Evolutionary conservation across 306 rosid genomes (phyloP).

Genomic region (Elaeagnus macrophylla): DNA sequence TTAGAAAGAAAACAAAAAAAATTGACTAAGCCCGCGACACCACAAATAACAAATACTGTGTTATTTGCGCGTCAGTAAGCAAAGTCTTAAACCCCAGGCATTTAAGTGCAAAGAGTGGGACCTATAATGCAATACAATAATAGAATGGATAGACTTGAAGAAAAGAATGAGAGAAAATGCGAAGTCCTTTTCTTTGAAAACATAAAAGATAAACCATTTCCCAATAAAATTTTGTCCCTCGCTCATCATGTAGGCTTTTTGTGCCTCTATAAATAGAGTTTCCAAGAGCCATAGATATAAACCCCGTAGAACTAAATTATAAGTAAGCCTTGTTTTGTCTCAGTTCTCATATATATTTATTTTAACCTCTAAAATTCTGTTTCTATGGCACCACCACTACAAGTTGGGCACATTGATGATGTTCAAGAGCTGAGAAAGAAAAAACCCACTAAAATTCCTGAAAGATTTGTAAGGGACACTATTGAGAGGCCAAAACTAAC

Average conservation of each 20-base stretch:
- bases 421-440: conserved; percentile 82
- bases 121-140: conserved; percentile 19
- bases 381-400: conserved; percentile 65
- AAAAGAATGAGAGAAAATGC: neutral
- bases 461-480: conserved; percentile 74
- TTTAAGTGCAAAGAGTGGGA: conserved; percentile 21
- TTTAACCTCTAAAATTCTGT: neutral
- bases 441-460: conserved; percentile 57
- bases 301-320: neutral
- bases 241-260: conserved; percentile 7
- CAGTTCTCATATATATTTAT: too few relatives aligned
- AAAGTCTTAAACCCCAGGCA: too few relatives aligned
- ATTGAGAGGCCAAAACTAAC: conserved; percentile 57
- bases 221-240: conserved; percentile 17
- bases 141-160: neutral
- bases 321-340: conserved; percentile 3
- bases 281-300: conserved; percentile 10
- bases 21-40: too few relatives aligned
- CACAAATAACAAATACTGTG: too few relatives aligned
- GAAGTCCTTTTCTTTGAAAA: neutral
- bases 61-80: too few relatives aligned
- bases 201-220: neutral
- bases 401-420: conserved; percentile 82
- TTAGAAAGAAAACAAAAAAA: too few relatives aligned
- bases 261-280: conserved; percentile 45